These are phyloP conservation scores for Skeletonema grethae DNA, from an alignment of 108 stramenopile genomes.

Conservation along the genomic window DNA sequence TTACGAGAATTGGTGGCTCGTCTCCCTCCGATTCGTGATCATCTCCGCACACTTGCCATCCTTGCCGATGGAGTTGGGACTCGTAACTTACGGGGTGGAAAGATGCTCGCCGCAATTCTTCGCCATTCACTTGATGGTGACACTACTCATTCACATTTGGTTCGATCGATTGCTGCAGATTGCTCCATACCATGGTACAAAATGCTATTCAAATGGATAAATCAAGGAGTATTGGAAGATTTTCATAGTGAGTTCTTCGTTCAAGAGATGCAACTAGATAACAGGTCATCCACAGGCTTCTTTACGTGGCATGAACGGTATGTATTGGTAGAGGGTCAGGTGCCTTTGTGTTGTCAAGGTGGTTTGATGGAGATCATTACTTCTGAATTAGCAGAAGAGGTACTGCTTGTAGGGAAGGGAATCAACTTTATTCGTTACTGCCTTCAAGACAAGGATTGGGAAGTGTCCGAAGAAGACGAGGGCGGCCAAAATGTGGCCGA, in stretches of 20 bases:
- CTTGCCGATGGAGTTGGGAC: constrained; percentile 69
- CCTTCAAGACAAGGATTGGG: constrained; percentile 76
- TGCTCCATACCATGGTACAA: constrained; percentile 77
- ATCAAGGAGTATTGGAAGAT: constrained; percentile 69
- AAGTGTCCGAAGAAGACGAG: constrained; percentile 46
- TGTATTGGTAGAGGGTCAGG: constrained; percentile 56
- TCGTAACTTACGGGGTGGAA: constrained; percentile 73
- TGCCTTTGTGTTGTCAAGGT: constrained; percentile 57
- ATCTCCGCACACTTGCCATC: constrained; percentile 72
- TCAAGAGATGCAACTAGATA: constrained; percentile 20
- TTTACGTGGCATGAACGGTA: constrained; percentile 87
- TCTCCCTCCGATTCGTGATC: constrained; percentile 56
- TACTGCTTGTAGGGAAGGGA: constrained; percentile 90
- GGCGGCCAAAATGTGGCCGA: constrained; percentile 9
- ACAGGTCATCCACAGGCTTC: constrained; percentile 37
- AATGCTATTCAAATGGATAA: constrained; percentile 68
- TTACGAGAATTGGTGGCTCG: constrained; percentile 74
- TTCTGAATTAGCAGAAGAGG: constrained; percentile 62
- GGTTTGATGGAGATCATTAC: constrained; percentile 72
- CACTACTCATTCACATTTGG: constrained; percentile 57
- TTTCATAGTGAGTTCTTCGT: constrained; percentile 86
- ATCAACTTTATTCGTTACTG: constrained; percentile 94
- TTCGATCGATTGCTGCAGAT: constrained; percentile 67
- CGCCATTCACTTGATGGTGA: constrained; percentile 85
- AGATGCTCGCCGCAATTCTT: constrained; percentile 75